Evolutionary conservation across 2,329 filamentous ascomycete species (phyloP).

Genomic region (Decorospora gaudefroyi): DNA sequence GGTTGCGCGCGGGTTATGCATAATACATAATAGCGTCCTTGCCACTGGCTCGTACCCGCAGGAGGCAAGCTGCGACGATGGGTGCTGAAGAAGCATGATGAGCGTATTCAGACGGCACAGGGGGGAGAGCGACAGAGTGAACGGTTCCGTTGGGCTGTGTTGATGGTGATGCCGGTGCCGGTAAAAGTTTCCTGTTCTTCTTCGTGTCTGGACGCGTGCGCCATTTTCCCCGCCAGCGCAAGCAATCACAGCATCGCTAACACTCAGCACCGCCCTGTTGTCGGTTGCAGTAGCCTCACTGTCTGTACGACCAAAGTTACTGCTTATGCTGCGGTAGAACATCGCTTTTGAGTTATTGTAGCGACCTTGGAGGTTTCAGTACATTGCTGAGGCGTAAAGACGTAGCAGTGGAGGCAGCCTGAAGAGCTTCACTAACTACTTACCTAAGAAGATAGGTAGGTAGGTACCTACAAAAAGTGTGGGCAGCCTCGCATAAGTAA

Average conservation of each 20-base stretch:
- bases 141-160: not conserved
- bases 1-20: slow-evolving; percentile 29
- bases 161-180: slow-evolving; percentile 9
- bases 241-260: slow-evolving; percentile 22
- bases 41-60: slow-evolving; percentile 26
- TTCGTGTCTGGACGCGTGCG: slow-evolving; percentile 21
- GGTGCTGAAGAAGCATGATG: not conserved
- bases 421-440: too few relatives aligned
- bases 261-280: slow-evolving; percentile 5
- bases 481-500: too few relatives aligned
- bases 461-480: too few relatives aligned
- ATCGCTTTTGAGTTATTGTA: too few relatives aligned
- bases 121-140: not conserved
- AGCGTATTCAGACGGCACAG: slow-evolving; percentile 3
- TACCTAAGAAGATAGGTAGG: too few relatives aligned
- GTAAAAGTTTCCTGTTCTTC: slow-evolving; percentile 25
- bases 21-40: slow-evolving; percentile 23
- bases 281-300: slow-evolving; percentile 14
- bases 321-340: too few relatives aligned
- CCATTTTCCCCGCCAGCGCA: slow-evolving; percentile 19
- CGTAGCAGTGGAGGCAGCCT: too few relatives aligned
- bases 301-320: not conserved
- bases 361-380: too few relatives aligned
- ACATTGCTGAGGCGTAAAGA: too few relatives aligned
- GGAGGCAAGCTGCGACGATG: slow-evolving; percentile 6